Conservation (phyloP, 2,329 filamentous ascomycete genomes). For the Fusarium subglutinans region DNA sequence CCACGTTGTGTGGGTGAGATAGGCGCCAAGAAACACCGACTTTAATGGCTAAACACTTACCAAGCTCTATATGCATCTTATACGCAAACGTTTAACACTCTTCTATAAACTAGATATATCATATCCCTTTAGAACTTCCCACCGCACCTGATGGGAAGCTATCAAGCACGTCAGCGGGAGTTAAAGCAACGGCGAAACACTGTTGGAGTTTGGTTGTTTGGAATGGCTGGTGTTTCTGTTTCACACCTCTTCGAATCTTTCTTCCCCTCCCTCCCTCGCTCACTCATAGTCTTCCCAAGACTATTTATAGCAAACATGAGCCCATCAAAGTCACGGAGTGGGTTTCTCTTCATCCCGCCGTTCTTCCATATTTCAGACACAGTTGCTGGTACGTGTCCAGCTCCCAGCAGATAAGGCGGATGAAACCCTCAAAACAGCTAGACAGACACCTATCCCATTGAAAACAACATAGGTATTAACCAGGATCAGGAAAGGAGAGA, state of each 20-base stretch:
- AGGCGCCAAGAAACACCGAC: neutral
- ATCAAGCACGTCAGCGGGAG: neutral
- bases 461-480: fast-evolving
- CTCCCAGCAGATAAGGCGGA: neutral
- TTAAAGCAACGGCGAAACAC: neutral
- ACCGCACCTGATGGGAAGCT: neutral
- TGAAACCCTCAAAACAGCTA: neutral
- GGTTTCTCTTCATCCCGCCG: conserved; percentile 28
- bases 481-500: neutral
- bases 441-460: fast-evolving
- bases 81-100: neutral
- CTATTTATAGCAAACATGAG: conserved; percentile 50
- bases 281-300: conserved; percentile 28
- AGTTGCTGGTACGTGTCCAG: neutral
- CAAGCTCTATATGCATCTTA: neutral
- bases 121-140: neutral
- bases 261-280: neutral
- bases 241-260: neutral
- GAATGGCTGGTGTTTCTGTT: neutral
- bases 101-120: neutral
- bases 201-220: neutral
- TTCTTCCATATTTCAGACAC: conserved; percentile 9
- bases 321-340: conserved; percentile 52
- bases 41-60: neutral
- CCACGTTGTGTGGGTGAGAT: no score